phyloP scores from a whole-genome alignment of 2,329 filamentous ascomycete genomes.

The Colletotrichum spinosum region DNA sequence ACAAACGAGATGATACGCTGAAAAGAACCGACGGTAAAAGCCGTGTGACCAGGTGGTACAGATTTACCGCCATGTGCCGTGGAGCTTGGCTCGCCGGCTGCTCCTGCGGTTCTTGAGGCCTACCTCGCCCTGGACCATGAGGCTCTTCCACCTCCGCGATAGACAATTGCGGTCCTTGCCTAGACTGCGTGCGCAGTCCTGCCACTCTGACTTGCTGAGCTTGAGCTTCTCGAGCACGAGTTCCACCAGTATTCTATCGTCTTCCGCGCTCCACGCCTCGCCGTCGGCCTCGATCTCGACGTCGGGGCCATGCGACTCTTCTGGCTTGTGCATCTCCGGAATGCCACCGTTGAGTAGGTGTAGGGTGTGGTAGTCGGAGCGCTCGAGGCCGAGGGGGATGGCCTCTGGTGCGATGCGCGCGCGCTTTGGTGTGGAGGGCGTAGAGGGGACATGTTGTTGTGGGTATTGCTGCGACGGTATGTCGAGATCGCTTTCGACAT shows the following conservation, averaged over 20 bases:
- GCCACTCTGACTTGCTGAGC: conserved; percentile 73
- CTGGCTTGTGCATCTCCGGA: conserved; percentile 40
- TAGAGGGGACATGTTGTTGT: conserved; percentile 41
- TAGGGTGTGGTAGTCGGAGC: conserved; percentile 68
- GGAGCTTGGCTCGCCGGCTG: conserved; percentile 59
- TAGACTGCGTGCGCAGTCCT: conserved; percentile 73
- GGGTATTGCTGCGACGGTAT: conserved; percentile 39
- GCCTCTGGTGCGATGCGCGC: conserved; percentile 69
- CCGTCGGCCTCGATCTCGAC: conserved; percentile 59
- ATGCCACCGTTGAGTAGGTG: conserved; percentile 48
- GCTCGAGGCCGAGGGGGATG: conserved; percentile 70
- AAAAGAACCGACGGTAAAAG: conserved; percentile 1
- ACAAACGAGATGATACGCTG: conserved; percentile 7
- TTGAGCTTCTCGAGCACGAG: conserved; percentile 75
- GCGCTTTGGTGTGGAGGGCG: conserved; percentile 69
- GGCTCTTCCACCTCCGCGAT: conserved; percentile 71
- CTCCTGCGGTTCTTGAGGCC: conserved; percentile 63
- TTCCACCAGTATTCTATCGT: conserved; percentile 75
- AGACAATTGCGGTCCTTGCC: conserved; percentile 70
- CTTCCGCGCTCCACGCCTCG: conserved; percentile 69
- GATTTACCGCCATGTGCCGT: conserved; percentile 66
- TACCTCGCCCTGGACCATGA: conserved; percentile 69
- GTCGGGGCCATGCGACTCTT: conserved; percentile 46
- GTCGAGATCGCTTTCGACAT: conserved; percentile 52
- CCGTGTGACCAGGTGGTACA: neutral